Evolutionary conservation across 371 early-diverging fungal species (phyloP), one percentile per base, ranked within the genome.

Genomic region (Nosema bombycis): DNA sequence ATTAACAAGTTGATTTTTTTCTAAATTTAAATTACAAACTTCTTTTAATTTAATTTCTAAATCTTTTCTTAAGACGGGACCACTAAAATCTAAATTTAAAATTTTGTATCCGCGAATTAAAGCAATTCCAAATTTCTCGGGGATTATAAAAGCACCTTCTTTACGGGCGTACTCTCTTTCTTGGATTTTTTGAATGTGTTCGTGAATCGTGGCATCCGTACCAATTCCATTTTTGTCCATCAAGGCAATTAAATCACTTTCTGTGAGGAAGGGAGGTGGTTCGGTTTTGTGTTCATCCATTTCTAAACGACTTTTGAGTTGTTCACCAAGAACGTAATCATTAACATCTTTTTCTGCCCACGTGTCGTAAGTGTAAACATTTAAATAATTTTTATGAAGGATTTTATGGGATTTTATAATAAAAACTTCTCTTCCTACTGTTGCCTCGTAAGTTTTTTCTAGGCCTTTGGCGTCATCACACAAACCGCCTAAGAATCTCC

Each of bases 151-250:
- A 2, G 77, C 73, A 0, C 83, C 84, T 23, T 88, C 87, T 72
- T 94, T 91, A 66, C 87, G 88, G 0, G 89, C 91, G 84, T 99
- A 99, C 55, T 91, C 89, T 56, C 99, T 89, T 4, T 90, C 91
- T 2, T 90, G 88, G 29, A 99, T 91, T 76, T 91, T 96, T 77
- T 94, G 92, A 79, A 99, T 99, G 75, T 98, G 98, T 56, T 97
- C 96, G 34, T 93, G 93, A 62, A 98, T 98, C 0, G 98, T 99
- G 0, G 98, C 98, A 85, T 99, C 99, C 1, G 99, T 99, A 2
- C 98, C 99, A 60, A 99, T 98, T 30, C 95, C 95, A 80, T 93
- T 91, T 84, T 91, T 90, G 84, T 97, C 96, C 98, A 99, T 98
- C 37, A 93, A 82, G 0, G 88, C 86, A 81, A 99, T 95, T 38